Base-by-base conservation (phyloP, 1,284 basidiomycete species). In the Flammula alnicola region DNA sequence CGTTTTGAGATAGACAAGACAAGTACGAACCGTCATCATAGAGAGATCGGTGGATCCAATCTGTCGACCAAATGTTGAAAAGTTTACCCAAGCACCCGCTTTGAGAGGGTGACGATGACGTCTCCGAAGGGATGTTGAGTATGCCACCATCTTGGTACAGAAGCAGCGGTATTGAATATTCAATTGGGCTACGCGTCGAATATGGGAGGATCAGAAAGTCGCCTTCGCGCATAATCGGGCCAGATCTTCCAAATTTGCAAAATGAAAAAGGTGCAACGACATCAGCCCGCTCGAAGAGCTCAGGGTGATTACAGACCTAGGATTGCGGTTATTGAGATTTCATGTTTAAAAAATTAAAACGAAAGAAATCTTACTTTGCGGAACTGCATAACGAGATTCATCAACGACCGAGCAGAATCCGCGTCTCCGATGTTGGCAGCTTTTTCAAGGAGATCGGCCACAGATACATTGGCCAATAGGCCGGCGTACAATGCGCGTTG, bases 321-420 rank as follows among this genome's bases (percentile, higher is more conserved):
- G 6, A 56, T 20, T 31, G n/a, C n/a, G 36, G 29, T 36, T 35
- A 49, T 56, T 22, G 61, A 44, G 33, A 30, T 12, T 37, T 9
- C 16, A 19, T 36, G 30, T 41, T 23, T 22, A 27, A 33, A 38
- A 14, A 14, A 48, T 14, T 31, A 35, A 22, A 35, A 26, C 48
- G 30, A 26, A 14, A 25, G 22, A 12, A 58, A n/a, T n/a, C 67
- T 32, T 41, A 88, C 91, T 78, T 99, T 99, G 59, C 97, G 88
- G 80, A 99, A 99, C 71, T 99, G 97, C 97, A 99, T 99, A 57
- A 99, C 96, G 55, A 99, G 80, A 72, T 99, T 99, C 96, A 99
- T 98, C 49, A 99, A 76, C 17, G 93, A 93, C 53, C 93, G 85
- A 41, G 94, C 91, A 31, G 91, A 93, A 58, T 94, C 93, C 22